Evolutionary conservation across 176 grass and related monocot genomes (phyloP).

Genomic region (Elaeis guineensis): DNA sequence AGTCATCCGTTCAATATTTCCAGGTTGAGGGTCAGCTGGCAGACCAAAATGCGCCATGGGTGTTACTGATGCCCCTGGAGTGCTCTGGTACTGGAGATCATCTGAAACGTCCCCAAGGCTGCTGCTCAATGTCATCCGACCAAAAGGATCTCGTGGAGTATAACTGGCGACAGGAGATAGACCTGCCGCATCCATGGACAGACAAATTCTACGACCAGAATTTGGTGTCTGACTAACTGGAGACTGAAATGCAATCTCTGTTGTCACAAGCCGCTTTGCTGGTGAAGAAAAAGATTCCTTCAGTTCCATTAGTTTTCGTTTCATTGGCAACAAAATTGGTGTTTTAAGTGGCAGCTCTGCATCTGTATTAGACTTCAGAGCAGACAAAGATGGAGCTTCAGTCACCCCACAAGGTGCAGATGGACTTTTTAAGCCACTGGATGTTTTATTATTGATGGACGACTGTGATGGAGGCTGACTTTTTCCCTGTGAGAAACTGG

Average conservation of each 20-base stretch:
- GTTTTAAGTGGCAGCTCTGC: conserved; percentile 34
- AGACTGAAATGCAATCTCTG: conserved; percentile 47
- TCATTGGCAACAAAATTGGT: conserved; percentile 65
- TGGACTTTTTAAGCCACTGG: conserved; percentile 22
- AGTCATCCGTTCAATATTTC: conserved; percentile 64
- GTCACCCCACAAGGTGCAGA: conserved; percentile 24
- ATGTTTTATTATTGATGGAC: conserved; percentile 31
- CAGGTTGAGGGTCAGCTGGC: conserved; percentile 36
- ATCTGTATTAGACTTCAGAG: conserved; percentile 28
- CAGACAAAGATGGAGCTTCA: conserved; percentile 26
- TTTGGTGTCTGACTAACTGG: conserved; percentile 70
- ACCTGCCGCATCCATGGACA: conserved; percentile 19
- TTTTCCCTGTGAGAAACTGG: conserved; percentile 42
- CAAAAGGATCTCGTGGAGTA: conserved; percentile 12
- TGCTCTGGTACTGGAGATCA: conserved; percentile 36
- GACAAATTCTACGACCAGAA: conserved; percentile 40
- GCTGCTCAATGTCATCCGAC: conserved; percentile 49
- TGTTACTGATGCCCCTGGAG: conserved; percentile 39
- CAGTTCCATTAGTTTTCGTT: conserved; percentile 65
- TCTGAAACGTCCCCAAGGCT: conserved; percentile 50
- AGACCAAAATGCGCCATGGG: conserved; percentile 6
- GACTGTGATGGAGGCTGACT: conserved; percentile 21
- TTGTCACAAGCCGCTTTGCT: conserved; percentile 39
- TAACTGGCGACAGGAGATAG: conserved; percentile 49
- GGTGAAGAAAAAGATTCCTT: conserved; percentile 40